A percentile compares a stretch with the other conserved stretches of the same genome.
Conservation (phyloP, 2,329 filamentous ascomycete species). For the Curvularia hawaiiensis region DNA sequence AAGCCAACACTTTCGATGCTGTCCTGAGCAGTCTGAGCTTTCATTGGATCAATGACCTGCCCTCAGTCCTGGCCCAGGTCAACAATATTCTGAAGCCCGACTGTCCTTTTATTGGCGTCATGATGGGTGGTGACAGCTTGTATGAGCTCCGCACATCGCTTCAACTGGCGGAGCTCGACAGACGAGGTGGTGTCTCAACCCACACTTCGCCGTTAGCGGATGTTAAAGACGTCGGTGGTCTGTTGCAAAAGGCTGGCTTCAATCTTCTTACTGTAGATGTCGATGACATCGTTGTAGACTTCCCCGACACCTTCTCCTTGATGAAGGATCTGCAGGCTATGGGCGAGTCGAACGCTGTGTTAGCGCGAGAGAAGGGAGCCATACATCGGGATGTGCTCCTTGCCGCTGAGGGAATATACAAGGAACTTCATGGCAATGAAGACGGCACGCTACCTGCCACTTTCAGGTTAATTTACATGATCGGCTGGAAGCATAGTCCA, state of each 20-base stretch:
- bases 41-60: slow-evolving; percentile 98
- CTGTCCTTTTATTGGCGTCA: slow-evolving; percentile 88
- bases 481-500: slow-evolving; percentile 90
- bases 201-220: slow-evolving; percentile 92
- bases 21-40: slow-evolving; percentile 87
- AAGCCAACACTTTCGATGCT: slow-evolving; percentile 79
- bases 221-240: slow-evolving; percentile 85
- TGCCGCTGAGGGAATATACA: slow-evolving; percentile 87
- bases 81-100: slow-evolving; percentile 90
- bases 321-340: slow-evolving; percentile 96
- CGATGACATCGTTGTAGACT: slow-evolving; percentile 96
- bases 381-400: slow-evolving; percentile 83
- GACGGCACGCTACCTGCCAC: slow-evolving; percentile 76
- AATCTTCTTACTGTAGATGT: slow-evolving; percentile 96
- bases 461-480: slow-evolving; percentile 97
- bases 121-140: slow-evolving; percentile 93
- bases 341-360: slow-evolving; percentile 90
- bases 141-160: slow-evolving; percentile 93
- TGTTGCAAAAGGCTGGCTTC: slow-evolving; percentile 87
- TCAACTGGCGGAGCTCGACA: slow-evolving; percentile 89
- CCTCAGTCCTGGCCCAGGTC: slow-evolving; percentile 80
- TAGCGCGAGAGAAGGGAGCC: slow-evolving; percentile 78
- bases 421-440: slow-evolving; percentile 78
- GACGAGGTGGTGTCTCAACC: slow-evolving; percentile 87
- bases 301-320: slow-evolving; percentile 84